Evolutionary conservation across 352 stramenopile species (phyloP), one percentile per base, ranked within the genome.

Genomic region (Hyphochytrium catenoides): DNA sequence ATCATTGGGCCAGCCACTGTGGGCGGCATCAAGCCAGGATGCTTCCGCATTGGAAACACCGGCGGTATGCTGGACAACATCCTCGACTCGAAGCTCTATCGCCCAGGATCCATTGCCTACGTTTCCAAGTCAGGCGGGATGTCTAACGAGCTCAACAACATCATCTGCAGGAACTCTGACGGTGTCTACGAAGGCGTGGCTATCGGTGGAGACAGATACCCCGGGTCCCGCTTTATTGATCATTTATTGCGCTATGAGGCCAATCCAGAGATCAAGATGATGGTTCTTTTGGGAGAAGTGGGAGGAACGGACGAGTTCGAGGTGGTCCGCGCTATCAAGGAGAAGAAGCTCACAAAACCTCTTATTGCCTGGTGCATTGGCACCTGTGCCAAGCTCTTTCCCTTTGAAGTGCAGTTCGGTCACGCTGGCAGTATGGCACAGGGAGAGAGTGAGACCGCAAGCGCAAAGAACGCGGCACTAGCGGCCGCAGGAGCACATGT

Each of bases 61-160:
- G 86, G 82, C 47, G 86, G 86, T 30, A 96, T 95, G 84, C 62
- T 96, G 14, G 86, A 96, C 52, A 96, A 96, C 61, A 95, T 96
- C 51, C 76, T 95, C 33, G 83, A 94, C 51, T 91, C 68, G 24
- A 96, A 96, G 67, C 59, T 96, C 21, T 93, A 94, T 56, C 73
- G 83, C 24, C 81, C 85, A 18, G 85, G 86, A 25, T 91, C 71
- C 31, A 84, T 96, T 31, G 81, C 79, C 18, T 96, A 95, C 54
- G 86, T 96, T 34, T 93, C 75, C 41, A 94, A 94, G 66, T 93
- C 72, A 9, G 86, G 86, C 41, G 84, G 86, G 47, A 94, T 96
- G 77, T 93, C 75, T 17, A 95, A 96, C 54, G 86, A 96, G 52
- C 60, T 96, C 11, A 95, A 95, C 64, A 95, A 95, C 59, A 93